Base-by-base conservation (phyloP, 1,139 yeast species). In the Nakaseomyces nivariensis region DNA sequence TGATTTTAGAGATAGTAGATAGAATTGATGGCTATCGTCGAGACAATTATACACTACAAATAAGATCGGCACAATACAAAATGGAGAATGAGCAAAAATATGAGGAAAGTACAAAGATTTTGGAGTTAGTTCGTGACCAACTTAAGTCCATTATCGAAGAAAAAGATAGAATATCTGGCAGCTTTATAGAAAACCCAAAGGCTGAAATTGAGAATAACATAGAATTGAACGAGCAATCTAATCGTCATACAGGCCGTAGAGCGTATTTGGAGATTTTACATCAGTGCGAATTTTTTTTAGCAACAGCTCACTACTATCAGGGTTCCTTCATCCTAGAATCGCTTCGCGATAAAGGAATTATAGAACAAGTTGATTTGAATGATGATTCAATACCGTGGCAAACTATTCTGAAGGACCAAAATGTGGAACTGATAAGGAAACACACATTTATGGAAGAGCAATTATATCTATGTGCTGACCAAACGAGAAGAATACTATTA, bases 281-380 rank as follows among this genome's bases (percentile, higher is more conserved):
- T 63, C 81, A 89, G 50, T 76, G 84, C 47, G 83, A 78, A 60
- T 90, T 89, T 62, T 78, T 88, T 55, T 71, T 85, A 40, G 98
- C 89, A 0, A 84, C 96, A 0, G 82, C 89, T 0, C 81, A 85
- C 63, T 90, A 79, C 58, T 57, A 59, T 37, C 38, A 55, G 24
- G 69, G 69, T 17, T 58, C 67, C 1, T 56, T 60, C 25, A 58
- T 53, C 45, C 44, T 64, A 9, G 69, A 65, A 51, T 43, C 52
- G 3, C 54, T 61, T 1, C 63, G 62, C 49, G 63, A 61, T 24
- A 61, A 56, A 36, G 59, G 60, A 43, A 56, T n/a, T 33, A 17
- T 41, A 13, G 13, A 22, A 13, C 22, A 27, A 11, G 11, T 27
- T n/a, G 34, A 41, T 41, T 13, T 41, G 10, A 13, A 29, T 2